Conservation (phyloP, 805 yeast species). For the Blastobotrys terrestris region DNA sequence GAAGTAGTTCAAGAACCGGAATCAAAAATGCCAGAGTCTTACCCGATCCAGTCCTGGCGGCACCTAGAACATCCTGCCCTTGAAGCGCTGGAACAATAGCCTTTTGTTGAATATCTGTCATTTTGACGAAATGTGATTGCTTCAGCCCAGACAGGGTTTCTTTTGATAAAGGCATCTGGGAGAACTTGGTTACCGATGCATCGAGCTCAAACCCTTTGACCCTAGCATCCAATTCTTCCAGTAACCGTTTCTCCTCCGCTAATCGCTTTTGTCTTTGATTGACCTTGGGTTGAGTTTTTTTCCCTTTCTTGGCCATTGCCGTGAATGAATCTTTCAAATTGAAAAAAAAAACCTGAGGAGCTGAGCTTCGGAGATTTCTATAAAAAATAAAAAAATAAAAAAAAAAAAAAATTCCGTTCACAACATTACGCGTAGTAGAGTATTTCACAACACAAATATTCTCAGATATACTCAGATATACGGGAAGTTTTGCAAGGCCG, state of each 20-base stretch:
- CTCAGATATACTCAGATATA: background rate
- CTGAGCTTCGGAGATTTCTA: no score
- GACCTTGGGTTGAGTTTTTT: slow-evolving; percentile 17
- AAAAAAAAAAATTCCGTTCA: background rate
- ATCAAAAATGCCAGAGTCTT: slow-evolving; percentile 82
- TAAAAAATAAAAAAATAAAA: no score
- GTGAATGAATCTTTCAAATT: background rate
- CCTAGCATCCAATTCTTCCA: slow-evolving; percentile 42
- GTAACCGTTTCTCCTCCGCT: slow-evolving; percentile 31
- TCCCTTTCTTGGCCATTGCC: slow-evolving; percentile 6
- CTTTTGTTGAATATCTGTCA: slow-evolving; percentile 83
- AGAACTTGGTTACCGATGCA: slow-evolving; percentile 45
- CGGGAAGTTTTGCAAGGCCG: no score
- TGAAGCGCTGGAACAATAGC: slow-evolving; percentile 72
- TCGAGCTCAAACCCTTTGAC: slow-evolving; percentile 44
- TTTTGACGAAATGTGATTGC: slow-evolving; percentile 66
- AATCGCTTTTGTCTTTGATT: slow-evolving; percentile 21
- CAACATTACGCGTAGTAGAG: background rate
- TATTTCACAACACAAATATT: background rate
- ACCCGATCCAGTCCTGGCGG: slow-evolving; percentile 89
- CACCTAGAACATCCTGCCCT: slow-evolving; percentile 75
- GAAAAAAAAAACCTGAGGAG: no score
- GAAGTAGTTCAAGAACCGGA: slow-evolving; percentile 60
- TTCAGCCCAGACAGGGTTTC: slow-evolving; percentile 65
- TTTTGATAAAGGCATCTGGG: slow-evolving; percentile 69